These are phyloP conservation scores for Capsella bursapastoris DNA, from an alignment of 345 rosid species.

Conservation along the genomic window DNA sequence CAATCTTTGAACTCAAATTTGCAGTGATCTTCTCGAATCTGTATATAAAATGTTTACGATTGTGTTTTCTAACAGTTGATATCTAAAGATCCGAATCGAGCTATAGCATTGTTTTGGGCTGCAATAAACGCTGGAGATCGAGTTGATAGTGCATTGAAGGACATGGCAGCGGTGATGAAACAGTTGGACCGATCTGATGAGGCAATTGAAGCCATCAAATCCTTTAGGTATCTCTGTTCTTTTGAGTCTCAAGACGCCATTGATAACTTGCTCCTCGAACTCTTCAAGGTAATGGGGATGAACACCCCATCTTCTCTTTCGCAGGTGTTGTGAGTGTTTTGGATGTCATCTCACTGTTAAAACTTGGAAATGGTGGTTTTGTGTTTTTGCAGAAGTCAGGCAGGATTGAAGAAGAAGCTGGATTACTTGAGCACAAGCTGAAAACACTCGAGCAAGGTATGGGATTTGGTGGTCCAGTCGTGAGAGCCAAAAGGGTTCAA, in stretches of 20 bases:
- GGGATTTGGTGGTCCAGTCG: constrained; percentile 56
- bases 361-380: not conserved
- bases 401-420: constrained; percentile 81
- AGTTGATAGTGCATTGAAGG: constrained; percentile 77
- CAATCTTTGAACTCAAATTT: constrained; percentile 3
- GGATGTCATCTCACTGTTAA: not conserved
- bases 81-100: constrained; percentile 65
- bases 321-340: constrained; percentile 4
- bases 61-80: constrained; percentile 53
- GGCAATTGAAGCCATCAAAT: constrained; percentile 79
- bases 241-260: constrained; percentile 73
- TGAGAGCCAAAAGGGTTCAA: constrained; percentile 69
- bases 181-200: constrained; percentile 71
- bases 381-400: constrained; percentile 66
- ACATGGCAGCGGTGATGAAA: constrained; percentile 85
- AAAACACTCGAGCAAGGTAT: constrained; percentile 60
- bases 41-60: not conserved
- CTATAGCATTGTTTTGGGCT: constrained; percentile 77
- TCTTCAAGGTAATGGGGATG: constrained; percentile 58
- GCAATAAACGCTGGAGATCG: constrained; percentile 80
- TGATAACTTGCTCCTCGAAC: constrained; percentile 77
- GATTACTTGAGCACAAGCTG: constrained; percentile 70
- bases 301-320: not conserved
- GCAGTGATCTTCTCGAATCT: constrained; percentile 21
- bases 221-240: constrained; percentile 76